These are phyloP conservation scores for Sambucus nigra DNA, from an alignment of 129 eudicot genomes.

Conservation along the genomic window DNA sequence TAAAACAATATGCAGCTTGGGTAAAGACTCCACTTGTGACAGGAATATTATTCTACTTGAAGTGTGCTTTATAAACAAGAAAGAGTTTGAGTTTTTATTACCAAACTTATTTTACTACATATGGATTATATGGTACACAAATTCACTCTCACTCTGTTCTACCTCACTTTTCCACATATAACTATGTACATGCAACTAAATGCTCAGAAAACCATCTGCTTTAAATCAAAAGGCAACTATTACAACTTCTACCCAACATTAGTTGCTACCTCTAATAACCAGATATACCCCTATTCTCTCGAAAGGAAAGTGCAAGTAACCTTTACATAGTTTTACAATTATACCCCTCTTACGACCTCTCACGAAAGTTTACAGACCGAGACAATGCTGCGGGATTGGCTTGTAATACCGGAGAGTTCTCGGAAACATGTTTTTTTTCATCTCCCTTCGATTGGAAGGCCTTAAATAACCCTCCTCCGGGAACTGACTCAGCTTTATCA, in stretches of 20 bases:
- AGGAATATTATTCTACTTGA: too few relatives aligned
- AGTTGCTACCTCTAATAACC: not conserved
- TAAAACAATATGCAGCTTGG: too few relatives aligned
- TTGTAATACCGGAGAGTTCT: slow-evolving; percentile 45
- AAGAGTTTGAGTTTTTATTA: not conserved
- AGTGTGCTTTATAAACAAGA: not conserved
- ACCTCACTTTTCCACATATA: slow-evolving; percentile 31
- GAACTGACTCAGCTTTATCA: slow-evolving; percentile 22
- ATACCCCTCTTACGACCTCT: slow-evolving; percentile 31
- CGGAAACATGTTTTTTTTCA: slow-evolving; percentile 28
- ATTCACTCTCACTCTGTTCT: slow-evolving; percentile 33
- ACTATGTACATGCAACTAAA: slow-evolving; percentile 29
- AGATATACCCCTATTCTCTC: slow-evolving; percentile 9
- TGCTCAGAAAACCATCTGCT: not conserved
- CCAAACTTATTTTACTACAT: slow-evolving; percentile 29
- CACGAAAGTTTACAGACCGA: slow-evolving; percentile 55
- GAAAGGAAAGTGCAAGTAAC: slow-evolving; percentile 12
- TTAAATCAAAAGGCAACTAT: slow-evolving; percentile 7
- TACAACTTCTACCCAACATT: not conserved
- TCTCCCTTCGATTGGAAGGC: slow-evolving; percentile 47
- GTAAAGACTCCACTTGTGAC: too few relatives aligned
- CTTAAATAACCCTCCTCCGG: slow-evolving; percentile 39
- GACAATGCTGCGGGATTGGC: slow-evolving; percentile 79
- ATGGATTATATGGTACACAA: not conserved
- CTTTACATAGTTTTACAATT: not conserved